phyloP scores from a whole-genome alignment of 148 eudicot genomes.

The Selenicereus undatus region DNA sequence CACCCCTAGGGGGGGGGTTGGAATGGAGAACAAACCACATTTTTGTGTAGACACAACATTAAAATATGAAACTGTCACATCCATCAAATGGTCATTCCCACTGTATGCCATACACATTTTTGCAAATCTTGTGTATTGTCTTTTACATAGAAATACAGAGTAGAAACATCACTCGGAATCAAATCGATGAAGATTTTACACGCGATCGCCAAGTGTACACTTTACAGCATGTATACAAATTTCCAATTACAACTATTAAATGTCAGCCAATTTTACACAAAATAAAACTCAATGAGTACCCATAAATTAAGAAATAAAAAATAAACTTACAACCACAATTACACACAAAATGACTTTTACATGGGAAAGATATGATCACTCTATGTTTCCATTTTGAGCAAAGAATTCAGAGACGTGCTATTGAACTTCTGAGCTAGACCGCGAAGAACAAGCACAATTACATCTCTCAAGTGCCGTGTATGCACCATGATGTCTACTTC shows the following conservation, averaged over 20 bases:
- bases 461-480: constrained; percentile 87
- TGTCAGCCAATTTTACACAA: neutral
- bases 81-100: no score
- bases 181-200: neutral
- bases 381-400: constrained; percentile 67
- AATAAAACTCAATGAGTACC: neutral
- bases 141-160: no score
- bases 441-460: constrained; percentile 82
- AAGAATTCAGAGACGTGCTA: constrained; percentile 91
- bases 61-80: no score
- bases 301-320: neutral
- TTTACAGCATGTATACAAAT: neutral
- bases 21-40: no score
- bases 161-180: no score
- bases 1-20: no score
- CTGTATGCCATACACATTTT: no score
- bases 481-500: constrained; percentile 90
- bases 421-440: constrained; percentile 91
- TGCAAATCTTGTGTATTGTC: no score
- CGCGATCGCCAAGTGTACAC: neutral
- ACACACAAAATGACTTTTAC: constrained; percentile 11
- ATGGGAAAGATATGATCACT: constrained; percentile 12
- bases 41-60: no score
- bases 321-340: neutral
- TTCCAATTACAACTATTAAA: no score